Evolutionary conservation across 148 eudicot genomes (phyloP).

Genomic region (Chenopodium quinoa): DNA sequence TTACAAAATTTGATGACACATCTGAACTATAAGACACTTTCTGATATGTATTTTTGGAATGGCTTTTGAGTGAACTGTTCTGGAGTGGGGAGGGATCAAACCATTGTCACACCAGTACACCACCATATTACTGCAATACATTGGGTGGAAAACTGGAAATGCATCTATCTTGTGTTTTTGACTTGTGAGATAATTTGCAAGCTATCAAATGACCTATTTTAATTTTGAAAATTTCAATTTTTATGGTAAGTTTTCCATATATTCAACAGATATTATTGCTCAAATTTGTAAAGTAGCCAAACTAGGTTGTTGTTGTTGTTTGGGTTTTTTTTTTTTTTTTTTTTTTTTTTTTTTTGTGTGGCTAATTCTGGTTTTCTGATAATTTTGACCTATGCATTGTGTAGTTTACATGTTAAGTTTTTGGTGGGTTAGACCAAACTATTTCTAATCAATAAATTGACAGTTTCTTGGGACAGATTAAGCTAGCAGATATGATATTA

Average conservation of each 20-base stretch:
- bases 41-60: neutral
- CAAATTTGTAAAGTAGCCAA: neutral
- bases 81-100: neutral
- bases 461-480: neutral
- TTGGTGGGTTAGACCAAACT: neutral
- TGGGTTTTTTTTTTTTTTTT: too few relatives aligned
- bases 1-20: too few relatives aligned
- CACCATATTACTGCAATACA: neutral
- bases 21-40: neutral
- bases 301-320: too few relatives aligned
- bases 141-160: neutral
- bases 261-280: neutral
- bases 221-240: neutral
- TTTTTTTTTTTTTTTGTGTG: too few relatives aligned
- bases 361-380: neutral
- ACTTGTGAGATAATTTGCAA: neutral
- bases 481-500: neutral
- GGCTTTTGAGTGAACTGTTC: neutral
- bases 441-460: neutral
- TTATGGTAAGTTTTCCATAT: neutral
- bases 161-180: neutral
- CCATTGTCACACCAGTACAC: neutral
- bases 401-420: neutral
- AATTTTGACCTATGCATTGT: neutral
- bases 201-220: neutral